phyloP scores from a whole-genome alignment of 352 stramenopile species.

The Saprolegnia parasitica region DNA sequence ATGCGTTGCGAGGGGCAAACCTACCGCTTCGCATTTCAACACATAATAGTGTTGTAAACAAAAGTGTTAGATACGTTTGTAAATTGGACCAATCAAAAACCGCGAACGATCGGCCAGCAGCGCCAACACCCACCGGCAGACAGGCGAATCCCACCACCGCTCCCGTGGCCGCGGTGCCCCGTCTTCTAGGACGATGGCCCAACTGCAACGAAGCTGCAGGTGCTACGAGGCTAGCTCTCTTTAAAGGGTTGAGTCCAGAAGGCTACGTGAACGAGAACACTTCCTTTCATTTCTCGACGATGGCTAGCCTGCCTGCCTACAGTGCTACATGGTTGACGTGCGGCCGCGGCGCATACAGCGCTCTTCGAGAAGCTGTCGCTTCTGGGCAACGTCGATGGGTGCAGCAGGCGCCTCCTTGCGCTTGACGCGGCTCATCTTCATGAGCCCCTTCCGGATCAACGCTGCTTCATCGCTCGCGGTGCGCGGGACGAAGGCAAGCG shows the following conservation, averaged over 20 bases:
- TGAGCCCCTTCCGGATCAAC: not conserved
- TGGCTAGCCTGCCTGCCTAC: not conserved
- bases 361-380: not conserved
- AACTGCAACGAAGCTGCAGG: not conserved
- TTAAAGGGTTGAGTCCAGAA: not conserved
- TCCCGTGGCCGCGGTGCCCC: no score
- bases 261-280: not conserved
- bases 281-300: not conserved
- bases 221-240: not conserved
- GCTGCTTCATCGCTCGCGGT: no score
- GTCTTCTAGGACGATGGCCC: no score
- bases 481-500: no score
- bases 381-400: not conserved
- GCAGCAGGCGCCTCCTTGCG: not conserved
- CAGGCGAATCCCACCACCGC: not conserved
- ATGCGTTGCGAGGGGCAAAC: no score
- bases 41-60: no score
- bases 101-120: no score
- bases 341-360: not conserved
- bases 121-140: not conserved
- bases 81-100: not conserved
- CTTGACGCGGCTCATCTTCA: no score
- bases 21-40: no score
- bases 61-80: not conserved
- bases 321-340: not conserved